A percentile compares a stretch with the other conserved stretches of the same genome.
Evolutionary conservation across 768 basidiomycete genomes (phyloP).

Genomic region (Wakefieldia striispora): DNA sequence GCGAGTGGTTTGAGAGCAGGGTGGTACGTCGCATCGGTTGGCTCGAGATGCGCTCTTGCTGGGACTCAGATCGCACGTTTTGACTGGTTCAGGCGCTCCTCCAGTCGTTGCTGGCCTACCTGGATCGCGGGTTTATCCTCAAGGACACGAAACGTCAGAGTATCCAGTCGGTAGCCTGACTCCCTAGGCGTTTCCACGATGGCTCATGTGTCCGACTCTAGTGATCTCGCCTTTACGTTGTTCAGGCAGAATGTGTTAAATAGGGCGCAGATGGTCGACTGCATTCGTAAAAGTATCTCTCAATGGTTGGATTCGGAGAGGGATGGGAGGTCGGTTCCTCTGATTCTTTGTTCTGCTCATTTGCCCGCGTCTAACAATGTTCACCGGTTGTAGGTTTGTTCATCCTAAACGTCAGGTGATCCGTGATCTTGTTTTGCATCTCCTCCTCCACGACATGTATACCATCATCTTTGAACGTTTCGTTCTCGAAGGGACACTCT

Average conservation of each 20-base stretch:
- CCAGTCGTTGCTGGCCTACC: conserved; percentile 61
- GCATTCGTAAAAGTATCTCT: conserved; percentile 43
- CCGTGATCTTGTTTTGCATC: conserved; percentile 51
- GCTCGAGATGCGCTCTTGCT: not conserved
- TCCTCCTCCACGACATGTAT: conserved; percentile 59
- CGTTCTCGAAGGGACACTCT: conserved; percentile 48
- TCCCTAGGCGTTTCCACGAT: too few species aligned
- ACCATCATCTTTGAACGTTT: conserved; percentile 51
- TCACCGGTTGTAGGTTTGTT: conserved; percentile 29
- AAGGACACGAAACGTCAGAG: conserved; percentile 36
- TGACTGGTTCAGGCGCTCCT: conserved; percentile 46
- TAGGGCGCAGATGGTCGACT: conserved; percentile 41
- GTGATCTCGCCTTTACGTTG: conserved; percentile 55
- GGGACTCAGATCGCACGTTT: conserved; percentile 1
- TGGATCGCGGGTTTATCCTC: conserved; percentile 65
- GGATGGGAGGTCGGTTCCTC: conserved; percentile 31
- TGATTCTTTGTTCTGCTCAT: not conserved
- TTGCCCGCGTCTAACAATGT: not conserved
- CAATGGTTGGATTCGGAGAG: conserved; percentile 60
- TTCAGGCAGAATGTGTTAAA: conserved; percentile 54
- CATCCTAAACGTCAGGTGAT: conserved; percentile 44
- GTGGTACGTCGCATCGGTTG: conserved; percentile 45
- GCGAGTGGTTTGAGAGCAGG: conserved; percentile 62
- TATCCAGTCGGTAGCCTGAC: conserved; percentile 42
- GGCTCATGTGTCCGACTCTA: conserved; percentile 18